Conservation (phyloP, 2,329 filamentous ascomycete species). For the Bipolaris bicolor region DNA sequence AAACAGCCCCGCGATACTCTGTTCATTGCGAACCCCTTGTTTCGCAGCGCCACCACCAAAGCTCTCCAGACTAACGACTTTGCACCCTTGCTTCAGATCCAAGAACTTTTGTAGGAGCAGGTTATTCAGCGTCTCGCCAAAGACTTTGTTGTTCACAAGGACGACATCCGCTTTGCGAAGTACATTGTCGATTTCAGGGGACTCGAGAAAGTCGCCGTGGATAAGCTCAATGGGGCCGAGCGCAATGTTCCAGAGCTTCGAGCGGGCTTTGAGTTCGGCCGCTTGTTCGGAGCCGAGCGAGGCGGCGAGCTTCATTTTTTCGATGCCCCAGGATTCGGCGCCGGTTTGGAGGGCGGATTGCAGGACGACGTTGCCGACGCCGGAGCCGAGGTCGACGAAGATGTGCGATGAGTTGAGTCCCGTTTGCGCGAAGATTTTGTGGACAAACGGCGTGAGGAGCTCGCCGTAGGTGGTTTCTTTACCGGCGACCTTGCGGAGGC, state of each 20-base stretch:
- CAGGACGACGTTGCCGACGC: slow-evolving; percentile 93
- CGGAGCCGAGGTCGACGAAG: slow-evolving; percentile 94
- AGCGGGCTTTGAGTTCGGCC: slow-evolving; percentile 82
- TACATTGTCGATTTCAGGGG: slow-evolving; percentile 70
- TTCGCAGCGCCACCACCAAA: slow-evolving; percentile 71
- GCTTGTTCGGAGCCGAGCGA: slow-evolving; percentile 80
- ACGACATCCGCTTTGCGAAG: slow-evolving; percentile 91
- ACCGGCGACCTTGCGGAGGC: slow-evolving; percentile 82
- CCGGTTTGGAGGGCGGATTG: slow-evolving; percentile 93
- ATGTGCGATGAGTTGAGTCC: slow-evolving; percentile 80
- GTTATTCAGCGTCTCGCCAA: slow-evolving; percentile 85
- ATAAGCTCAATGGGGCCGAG: slow-evolving; percentile 81
- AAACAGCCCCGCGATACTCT: slow-evolving; percentile 81
- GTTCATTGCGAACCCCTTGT: slow-evolving; percentile 73
- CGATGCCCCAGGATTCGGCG: slow-evolving; percentile 94
- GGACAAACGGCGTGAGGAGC: slow-evolving; percentile 82
- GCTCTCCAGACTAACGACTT: slow-evolving; percentile 88
- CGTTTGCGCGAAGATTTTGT: slow-evolving; percentile 78
- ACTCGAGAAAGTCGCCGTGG: slow-evolving; percentile 82
- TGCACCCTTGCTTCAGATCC: slow-evolving; percentile 87
- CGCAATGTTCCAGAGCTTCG: slow-evolving; percentile 84
- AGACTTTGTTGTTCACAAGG: slow-evolving; percentile 97
- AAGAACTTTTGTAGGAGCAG: slow-evolving; percentile 86
- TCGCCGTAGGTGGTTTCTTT: slow-evolving; percentile 96
- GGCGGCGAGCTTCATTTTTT: slow-evolving; percentile 92